A percentile compares a stretch with the other conserved stretches of the same genome.
Evolutionary conservation across 2,329 filamentous ascomycete genomes (phyloP).

Genomic region (Botrytis elliptica): DNA sequence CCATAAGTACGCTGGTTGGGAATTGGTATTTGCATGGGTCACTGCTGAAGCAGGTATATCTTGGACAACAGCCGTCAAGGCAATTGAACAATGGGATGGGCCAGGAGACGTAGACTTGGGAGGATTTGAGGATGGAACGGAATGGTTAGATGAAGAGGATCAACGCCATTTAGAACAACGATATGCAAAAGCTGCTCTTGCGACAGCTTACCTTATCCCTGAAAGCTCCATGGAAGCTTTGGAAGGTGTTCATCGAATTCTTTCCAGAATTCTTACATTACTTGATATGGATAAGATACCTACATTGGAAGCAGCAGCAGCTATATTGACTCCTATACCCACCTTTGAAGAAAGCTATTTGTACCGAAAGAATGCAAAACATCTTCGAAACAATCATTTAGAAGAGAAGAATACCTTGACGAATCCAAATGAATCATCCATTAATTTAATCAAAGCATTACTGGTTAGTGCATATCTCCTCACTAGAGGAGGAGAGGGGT

Average conservation of each 20-base stretch:
- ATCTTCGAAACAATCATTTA: constrained; percentile 55
- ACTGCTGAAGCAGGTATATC: constrained; percentile 56
- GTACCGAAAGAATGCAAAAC: constrained; percentile 44
- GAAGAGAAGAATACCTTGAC: constrained; percentile 64
- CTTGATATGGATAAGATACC: constrained; percentile 59
- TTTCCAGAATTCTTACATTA: constrained; percentile 57
- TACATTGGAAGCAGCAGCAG: constrained; percentile 49
- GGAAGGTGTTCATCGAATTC: constrained; percentile 57
- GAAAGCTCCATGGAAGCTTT: constrained; percentile 59
- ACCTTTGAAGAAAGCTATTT: constrained; percentile 40
- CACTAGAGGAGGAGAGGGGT: constrained; percentile 49
- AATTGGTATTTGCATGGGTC: constrained; percentile 68
- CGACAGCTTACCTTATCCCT: constrained; percentile 65
- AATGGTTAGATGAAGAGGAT: constrained; percentile 59
- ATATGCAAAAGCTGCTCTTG: constrained; percentile 67
- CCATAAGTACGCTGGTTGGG: constrained; percentile 61
- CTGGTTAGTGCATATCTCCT: constrained; percentile 60
- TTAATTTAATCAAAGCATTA: constrained; percentile 61
- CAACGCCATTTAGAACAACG: constrained; percentile 59
- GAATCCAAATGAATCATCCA: constrained; percentile 53
- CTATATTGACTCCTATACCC: constrained; percentile 46
- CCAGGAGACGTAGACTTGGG: constrained; percentile 69
- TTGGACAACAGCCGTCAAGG: constrained; percentile 61
- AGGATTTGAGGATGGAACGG: constrained; percentile 50
- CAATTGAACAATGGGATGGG: constrained; percentile 71